Evolutionary conservation across 2,329 filamentous ascomycete genomes (phyloP).

Genomic region (Tolypocladium guangdongense): DNA sequence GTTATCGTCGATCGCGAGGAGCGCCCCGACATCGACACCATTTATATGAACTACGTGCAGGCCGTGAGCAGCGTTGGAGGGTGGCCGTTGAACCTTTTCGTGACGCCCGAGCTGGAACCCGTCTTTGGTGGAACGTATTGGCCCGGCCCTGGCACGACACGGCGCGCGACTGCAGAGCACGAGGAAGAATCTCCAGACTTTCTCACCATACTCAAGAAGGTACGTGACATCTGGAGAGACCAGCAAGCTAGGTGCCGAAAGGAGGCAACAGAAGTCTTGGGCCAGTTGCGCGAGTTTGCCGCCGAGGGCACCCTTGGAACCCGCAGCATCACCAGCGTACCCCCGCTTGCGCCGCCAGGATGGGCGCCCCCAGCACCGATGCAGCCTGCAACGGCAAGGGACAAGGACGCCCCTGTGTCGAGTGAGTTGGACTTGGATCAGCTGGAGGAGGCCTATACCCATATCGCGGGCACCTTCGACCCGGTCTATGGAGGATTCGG

Average conservation of each 20-base stretch:
- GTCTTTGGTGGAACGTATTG: conserved; percentile 96
- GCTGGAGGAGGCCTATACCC: conserved; percentile 76
- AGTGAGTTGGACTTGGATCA: conserved; percentile 81
- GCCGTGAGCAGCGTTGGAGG: conserved; percentile 83
- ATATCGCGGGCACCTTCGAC: conserved; percentile 76
- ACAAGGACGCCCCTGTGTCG: conserved; percentile 25
- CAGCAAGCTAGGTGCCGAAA: conserved; percentile 75
- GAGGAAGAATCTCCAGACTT: conserved; percentile 63
- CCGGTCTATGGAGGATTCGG: conserved; percentile 70
- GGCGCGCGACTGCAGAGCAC: conserved; percentile 22
- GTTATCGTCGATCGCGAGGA: conserved; percentile 91
- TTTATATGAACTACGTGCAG: conserved; percentile 98
- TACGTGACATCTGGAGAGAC: conserved; percentile 64
- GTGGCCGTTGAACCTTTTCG: conserved; percentile 94
- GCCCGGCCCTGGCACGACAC: conserved; percentile 60
- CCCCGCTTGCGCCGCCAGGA: conserved; percentile 16
- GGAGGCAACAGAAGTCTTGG: conserved; percentile 72
- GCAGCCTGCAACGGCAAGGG: conserved; percentile 9
- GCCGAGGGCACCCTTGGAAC: conserved; percentile 67
- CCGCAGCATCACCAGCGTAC: conserved; percentile 19
- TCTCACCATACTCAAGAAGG: conserved; percentile 69
- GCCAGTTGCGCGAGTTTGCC: conserved; percentile 75
- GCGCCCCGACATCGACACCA: conserved; percentile 83
- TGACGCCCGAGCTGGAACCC: conserved; percentile 85
- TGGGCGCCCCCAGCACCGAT: conserved; percentile 19